Base-by-base conservation (phyloP, 1,284 basidiomycete genomes). In the Paramarasmius palmivorus region DNA sequence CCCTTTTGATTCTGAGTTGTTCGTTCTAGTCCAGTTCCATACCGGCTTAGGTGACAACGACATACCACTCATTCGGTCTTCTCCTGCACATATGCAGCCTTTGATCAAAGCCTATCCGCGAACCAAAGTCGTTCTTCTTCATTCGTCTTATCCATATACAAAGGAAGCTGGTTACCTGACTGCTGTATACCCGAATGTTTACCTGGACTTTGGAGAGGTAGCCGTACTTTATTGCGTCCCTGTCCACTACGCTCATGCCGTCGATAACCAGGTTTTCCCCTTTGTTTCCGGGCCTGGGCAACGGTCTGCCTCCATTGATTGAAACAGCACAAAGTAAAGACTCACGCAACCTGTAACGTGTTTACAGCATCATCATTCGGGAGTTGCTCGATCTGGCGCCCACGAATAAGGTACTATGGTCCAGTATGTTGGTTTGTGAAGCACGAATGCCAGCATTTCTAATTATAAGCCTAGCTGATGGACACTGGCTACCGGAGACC, bases 1-100 rank as follows among this genome's bases (percentile, higher is more conserved):
- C 2, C 20, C 22, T 40, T 9, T 20, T 38, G 17, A 5, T 26
- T 19, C 12, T 19, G 38, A 48, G 56, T 41, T 50, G 34, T 23
- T 10, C 48, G 23, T 47, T 20, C 54, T 32, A 89, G 89, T 91
- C 8, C 89, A 91, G 70, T 92, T 92, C 66, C 89, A 91, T 62
- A 90, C 87, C 4, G 89, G 89, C 22, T 73, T 91, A 0, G 90
- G 89, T 5, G 89, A 92, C 63, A 82, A 77, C 54, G 86, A 90
- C 56, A 79, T 92, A 44, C 74, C 67, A n/a, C 71, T 90, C 23
- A 60, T 70, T 14, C 74, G 72, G 4, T 75, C 86, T 0, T 85
- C 84, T 1, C 88, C 90, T 0, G 73, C 86, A 6, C 75, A 81
- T 48, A 70, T 92, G 61, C 88, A 91, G 60, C 74, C 82, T 1